Percentiles rank a stretch among this genome's conserved stretches.
Conservation (phyloP, 768 basidiomycete genomes). For the Podaxis sp. region DNA sequence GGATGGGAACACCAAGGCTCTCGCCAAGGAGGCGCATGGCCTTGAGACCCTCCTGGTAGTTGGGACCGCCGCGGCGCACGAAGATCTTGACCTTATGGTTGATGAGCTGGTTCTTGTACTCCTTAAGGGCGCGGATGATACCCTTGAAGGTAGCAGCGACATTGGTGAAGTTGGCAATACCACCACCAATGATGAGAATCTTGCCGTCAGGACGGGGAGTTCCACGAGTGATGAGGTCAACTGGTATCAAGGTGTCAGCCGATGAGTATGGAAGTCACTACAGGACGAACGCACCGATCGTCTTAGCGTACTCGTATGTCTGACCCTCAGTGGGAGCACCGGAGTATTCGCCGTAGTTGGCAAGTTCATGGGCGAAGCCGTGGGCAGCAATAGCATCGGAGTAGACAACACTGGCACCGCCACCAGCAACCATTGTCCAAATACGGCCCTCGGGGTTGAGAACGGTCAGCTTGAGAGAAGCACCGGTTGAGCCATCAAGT, state of each 20-base stretch:
- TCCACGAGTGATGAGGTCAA: constrained; percentile 95
- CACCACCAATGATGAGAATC: constrained; percentile 98
- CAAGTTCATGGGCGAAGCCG: constrained; percentile 95
- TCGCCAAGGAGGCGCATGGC: constrained; percentile 98
- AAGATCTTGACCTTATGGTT: constrained; percentile 89
- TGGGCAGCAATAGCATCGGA: constrained; percentile 86
- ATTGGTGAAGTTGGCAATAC: constrained; percentile 99
- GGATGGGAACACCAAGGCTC: constrained; percentile 95
- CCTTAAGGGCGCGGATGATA: constrained; percentile 95
- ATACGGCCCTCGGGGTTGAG: constrained; percentile 92
- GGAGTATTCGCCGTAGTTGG: constrained; percentile 99
- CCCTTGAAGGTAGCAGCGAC: constrained; percentile 99
- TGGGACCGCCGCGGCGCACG: constrained; percentile 97
- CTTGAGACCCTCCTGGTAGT: constrained; percentile 97
- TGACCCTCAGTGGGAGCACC: constrained; percentile 98
- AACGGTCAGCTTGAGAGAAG: constrained; percentile 97
- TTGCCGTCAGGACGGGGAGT: constrained; percentile 84
- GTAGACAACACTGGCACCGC: constrained; percentile 73
- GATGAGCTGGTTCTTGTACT: constrained; percentile 85
- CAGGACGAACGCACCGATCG: constrained; percentile 65
- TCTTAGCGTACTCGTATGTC: constrained; percentile 99
- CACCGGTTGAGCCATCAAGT: constrained; percentile 94
- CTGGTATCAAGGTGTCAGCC: constrained; percentile 28
- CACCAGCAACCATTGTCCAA: constrained; percentile 99
- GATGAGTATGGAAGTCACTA: not conserved